Evolutionary conservation across 495 filamentous ascomycete genomes (phyloP), one percentile per base, ranked within the genome.

Genomic region (Chaetomidium leptoderma): DNA sequence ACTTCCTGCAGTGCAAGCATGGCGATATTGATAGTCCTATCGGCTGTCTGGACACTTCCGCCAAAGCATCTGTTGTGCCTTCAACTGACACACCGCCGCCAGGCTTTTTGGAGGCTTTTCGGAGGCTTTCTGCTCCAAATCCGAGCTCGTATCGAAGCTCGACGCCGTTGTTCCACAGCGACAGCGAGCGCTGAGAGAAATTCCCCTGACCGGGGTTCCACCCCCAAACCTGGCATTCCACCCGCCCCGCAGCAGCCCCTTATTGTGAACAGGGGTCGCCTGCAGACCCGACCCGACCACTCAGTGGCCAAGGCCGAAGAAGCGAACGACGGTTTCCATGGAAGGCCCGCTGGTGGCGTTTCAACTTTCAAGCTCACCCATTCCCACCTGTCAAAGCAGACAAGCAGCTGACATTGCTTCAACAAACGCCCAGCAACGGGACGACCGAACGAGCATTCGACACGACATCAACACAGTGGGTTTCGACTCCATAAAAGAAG

Each of bases 291-390:
- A 35, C 1, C 51, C 6, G 36, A 21, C 50, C 50, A 53, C 24
- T 53, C 36, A 52, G 49, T 23, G 23, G 17, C 50, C 35, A 29
- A 19, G 50, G 23, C 49, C 35, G 19, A 37, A 19, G 50, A 32
- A 32, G 36, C 36, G 26, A 54, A 11, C 1, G 17, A 10, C 35
- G 6, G 19, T 40, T 35, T 23, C 13, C 17, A 49, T 10, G 17
- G 30, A 19, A 33, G 33, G 35, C 4, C 3, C 26, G 2, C 16
- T 14, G 6, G 29, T 14, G 17, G 23, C 49, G 49, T 53, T 53
- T 53, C 40, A 44, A 44, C 36, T 53, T 53, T 53, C 40, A 44
- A 44, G 51, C 51, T 44, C 27, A 21, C 24, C 39, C n/a, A 11
- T 27, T 44, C 39, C 27, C 4, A 16, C 33, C 29, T 49, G 46